phyloP scores from a whole-genome alignment of 257 asterid species.

The Mentha longifolia region DNA sequence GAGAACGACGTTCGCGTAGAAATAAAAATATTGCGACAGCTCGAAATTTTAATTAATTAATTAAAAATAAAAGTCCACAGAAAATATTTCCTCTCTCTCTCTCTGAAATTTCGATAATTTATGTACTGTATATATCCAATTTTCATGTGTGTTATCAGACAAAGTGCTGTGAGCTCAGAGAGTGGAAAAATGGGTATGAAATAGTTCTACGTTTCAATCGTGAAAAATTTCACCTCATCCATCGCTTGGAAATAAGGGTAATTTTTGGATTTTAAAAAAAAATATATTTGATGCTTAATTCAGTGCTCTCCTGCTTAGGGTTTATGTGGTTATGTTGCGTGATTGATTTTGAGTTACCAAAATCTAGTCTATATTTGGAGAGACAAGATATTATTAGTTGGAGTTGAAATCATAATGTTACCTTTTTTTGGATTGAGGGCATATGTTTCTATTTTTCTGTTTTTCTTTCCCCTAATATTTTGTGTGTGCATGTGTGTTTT shows the following conservation, averaged over 20 bases:
- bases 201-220: slow-evolving; percentile 23
- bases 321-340: slow-evolving; percentile 17
- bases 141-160: slow-evolving; percentile 31
- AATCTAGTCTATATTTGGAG: slow-evolving; percentile 17
- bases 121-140: slow-evolving; percentile 4
- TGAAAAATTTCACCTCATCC: slow-evolving; percentile 19
- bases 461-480: not conserved
- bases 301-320: slow-evolving; percentile 29
- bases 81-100: slow-evolving; percentile 8
- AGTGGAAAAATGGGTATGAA: slow-evolving; percentile 33
- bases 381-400: slow-evolving; percentile 1
- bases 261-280: not conserved
- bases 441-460: not conserved
- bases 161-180: slow-evolving; percentile 26
- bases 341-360: slow-evolving; percentile 10
- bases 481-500: not conserved
- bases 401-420: not conserved
- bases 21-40: slow-evolving; percentile 34
- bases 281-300: slow-evolving; percentile 3
- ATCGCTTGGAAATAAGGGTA: slow-evolving; percentile 32
- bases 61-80: slow-evolving; percentile 6
- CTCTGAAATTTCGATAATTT: not conserved
- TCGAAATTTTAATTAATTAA: not conserved
- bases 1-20: slow-evolving; percentile 55
- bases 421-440: slow-evolving; percentile 4